A percentile compares a stretch with the other conserved stretches of the same genome.
Conservation (phyloP, 2,329 filamentous ascomycete species). For the Fusarium poae region DNA sequence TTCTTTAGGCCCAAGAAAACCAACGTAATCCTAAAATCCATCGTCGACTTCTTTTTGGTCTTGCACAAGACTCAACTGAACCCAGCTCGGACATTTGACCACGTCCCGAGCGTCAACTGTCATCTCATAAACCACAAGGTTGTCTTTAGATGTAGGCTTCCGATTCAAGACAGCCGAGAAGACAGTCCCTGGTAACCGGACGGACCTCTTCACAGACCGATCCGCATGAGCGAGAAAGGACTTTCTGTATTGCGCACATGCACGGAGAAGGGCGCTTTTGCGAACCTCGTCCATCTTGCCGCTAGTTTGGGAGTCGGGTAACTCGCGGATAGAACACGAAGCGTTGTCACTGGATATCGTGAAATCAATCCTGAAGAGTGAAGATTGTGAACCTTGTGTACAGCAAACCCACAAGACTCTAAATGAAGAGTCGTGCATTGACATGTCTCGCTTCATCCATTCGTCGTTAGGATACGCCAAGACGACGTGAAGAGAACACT, state of each 20-base stretch:
- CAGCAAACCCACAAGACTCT: conserved; percentile 13
- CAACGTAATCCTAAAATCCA: not conserved
- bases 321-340: conserved; percentile 12
- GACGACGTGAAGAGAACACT: not conserved
- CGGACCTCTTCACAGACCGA: conserved; percentile 3
- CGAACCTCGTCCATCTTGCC: conserved; percentile 4
- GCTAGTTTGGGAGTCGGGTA: not conserved
- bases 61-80: conserved; percentile 16
- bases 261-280: conserved; percentile 1
- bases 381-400: not conserved
- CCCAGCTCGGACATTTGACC: conserved; percentile 5
- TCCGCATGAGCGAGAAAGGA: conserved; percentile 16
- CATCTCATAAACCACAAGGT: conserved; percentile 9
- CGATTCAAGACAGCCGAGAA: conserved; percentile 4
- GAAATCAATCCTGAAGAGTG: conserved; percentile 12
- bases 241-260: conserved; percentile 16
- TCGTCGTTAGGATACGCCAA: conserved; percentile 7
- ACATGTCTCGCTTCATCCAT: conserved; percentile 8
- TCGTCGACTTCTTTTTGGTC: conserved; percentile 2
- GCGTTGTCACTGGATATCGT: conserved; percentile 13
- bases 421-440: conserved; percentile 6
- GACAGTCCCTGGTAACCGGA: not conserved
- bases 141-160: not conserved
- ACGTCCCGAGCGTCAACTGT: conserved; percentile 1
- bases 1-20: not conserved